Percentiles rank a stretch among this genome's conserved stretches.
phyloP scores from a whole-genome alignment of 257 asterid genomes.

The Solanum sparsipilum region DNA sequence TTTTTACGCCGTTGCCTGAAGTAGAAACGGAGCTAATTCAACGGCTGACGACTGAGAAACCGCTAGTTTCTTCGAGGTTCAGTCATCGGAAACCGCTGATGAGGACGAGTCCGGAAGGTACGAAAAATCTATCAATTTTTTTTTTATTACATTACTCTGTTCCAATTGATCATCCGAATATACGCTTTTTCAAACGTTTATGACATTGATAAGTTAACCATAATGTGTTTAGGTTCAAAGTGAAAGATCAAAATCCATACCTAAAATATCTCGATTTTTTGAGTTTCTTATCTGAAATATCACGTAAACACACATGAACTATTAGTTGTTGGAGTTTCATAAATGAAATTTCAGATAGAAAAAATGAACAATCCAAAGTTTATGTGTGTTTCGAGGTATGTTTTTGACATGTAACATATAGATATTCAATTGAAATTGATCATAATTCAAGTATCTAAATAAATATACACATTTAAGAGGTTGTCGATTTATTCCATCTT shows the following conservation, averaged over 20 bases:
- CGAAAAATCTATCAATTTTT: not conserved
- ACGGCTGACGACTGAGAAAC: conserved; percentile 34
- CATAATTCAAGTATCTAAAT: too few relatives aligned
- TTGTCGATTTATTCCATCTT: not conserved
- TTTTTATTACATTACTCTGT: not conserved
- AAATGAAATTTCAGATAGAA: not conserved
- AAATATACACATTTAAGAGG: not conserved
- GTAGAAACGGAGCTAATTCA: conserved; percentile 8
- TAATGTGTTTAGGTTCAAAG: not conserved
- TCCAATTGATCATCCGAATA: not conserved
- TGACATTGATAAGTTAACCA: not conserved
- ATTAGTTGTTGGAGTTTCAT: too few relatives aligned
- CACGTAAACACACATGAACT: not conserved
- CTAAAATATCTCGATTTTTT: not conserved
- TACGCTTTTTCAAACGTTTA: too few relatives aligned
- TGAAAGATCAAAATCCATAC: accelerated
- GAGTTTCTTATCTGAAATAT: too few relatives aligned
- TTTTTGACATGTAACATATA: not conserved
- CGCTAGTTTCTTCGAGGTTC: conserved; percentile 38
- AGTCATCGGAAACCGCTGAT: conserved; percentile 29
- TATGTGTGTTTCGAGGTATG: not conserved
- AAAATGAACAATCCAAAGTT: accelerated
- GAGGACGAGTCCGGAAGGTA: conserved; percentile 46
- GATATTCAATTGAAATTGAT: too few relatives aligned
- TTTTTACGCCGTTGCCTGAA: not conserved